phyloP scores from a whole-genome alignment of 139 green algal species.

The Chlorella ohadii region DNA sequence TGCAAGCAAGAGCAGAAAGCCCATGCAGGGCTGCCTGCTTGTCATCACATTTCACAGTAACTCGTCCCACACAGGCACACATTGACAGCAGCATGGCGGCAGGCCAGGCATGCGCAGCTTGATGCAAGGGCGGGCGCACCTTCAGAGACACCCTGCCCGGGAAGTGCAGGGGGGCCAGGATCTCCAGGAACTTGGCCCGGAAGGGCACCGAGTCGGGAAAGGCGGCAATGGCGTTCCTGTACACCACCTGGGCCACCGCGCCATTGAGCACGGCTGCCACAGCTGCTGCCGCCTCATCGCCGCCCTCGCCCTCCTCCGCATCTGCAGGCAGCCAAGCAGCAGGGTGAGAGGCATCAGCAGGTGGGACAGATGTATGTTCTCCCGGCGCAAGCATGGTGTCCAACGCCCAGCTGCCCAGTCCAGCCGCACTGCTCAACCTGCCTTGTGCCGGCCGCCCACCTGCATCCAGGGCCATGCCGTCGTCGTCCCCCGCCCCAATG shows the following conservation, averaged over 20 bases:
- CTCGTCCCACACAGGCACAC: no score
- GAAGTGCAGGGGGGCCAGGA: conserved; percentile 63
- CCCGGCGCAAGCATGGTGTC: no score
- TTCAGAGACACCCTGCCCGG: conserved; percentile 51
- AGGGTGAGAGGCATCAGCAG: no score
- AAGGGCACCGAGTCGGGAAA: conserved; percentile 57
- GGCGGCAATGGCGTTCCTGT: conserved; percentile 55
- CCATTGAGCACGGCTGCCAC: conserved; percentile 70
- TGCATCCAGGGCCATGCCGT: background rate
- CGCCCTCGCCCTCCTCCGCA: background rate
- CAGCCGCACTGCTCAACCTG: background rate
- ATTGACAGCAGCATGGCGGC: no score
- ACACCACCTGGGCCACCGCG: conserved; percentile 70
- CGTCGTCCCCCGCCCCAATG: conserved; percentile 33
- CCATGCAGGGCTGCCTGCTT: no score
- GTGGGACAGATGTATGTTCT: no score
- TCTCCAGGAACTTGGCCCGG: conserved; percentile 57
- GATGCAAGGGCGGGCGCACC: background rate
- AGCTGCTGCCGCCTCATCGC: conserved; percentile 55
- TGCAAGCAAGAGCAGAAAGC: no score
- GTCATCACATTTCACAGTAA: no score
- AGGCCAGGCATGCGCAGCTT: no score
- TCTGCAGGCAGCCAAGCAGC: background rate
- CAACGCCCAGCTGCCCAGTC: no score
- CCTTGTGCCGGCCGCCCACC: background rate